Evolutionary conservation across 305 asterid genomes (phyloP).

Genomic region (Stenogyne calaminthoides): DNA sequence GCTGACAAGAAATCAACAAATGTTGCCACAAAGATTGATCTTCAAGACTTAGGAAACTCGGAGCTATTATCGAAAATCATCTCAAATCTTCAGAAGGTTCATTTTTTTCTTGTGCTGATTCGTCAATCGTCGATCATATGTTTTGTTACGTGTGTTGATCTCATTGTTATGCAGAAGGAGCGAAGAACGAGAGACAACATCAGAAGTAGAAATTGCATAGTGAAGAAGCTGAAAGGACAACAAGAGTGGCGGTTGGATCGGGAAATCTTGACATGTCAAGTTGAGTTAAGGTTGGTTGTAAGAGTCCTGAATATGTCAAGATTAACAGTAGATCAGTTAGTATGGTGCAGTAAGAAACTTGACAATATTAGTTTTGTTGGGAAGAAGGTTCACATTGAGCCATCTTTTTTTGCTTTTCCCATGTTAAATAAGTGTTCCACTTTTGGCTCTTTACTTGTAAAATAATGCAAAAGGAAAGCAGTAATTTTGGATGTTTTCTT

Average conservation of each 20-base stretch:
- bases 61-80: slow-evolving; percentile 45
- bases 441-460: slow-evolving; percentile 9
- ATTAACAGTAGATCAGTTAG: slow-evolving; percentile 52
- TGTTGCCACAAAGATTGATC: slow-evolving; percentile 29
- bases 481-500: neutral
- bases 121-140: neutral
- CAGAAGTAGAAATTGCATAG: slow-evolving; percentile 70
- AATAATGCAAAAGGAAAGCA: slow-evolving; percentile 1
- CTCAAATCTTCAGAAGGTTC: slow-evolving; percentile 66
- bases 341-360: slow-evolving; percentile 79
- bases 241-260: slow-evolving; percentile 32
- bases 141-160: neutral
- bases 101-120: neutral
- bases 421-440: slow-evolving; percentile 35
- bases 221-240: slow-evolving; percentile 61
- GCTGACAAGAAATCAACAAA: slow-evolving; percentile 54
- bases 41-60: slow-evolving; percentile 32
- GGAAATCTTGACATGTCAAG: slow-evolving; percentile 44
- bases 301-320: slow-evolving; percentile 62
- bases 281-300: slow-evolving; percentile 64
- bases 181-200: slow-evolving; percentile 55
- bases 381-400: slow-evolving; percentile 57
- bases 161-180: slow-evolving; percentile 63
- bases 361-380: slow-evolving; percentile 53
- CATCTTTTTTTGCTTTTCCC: slow-evolving; percentile 79